Evolutionary conservation across 768 basidiomycete genomes (phyloP).

Genomic region (Bullera alba): DNA sequence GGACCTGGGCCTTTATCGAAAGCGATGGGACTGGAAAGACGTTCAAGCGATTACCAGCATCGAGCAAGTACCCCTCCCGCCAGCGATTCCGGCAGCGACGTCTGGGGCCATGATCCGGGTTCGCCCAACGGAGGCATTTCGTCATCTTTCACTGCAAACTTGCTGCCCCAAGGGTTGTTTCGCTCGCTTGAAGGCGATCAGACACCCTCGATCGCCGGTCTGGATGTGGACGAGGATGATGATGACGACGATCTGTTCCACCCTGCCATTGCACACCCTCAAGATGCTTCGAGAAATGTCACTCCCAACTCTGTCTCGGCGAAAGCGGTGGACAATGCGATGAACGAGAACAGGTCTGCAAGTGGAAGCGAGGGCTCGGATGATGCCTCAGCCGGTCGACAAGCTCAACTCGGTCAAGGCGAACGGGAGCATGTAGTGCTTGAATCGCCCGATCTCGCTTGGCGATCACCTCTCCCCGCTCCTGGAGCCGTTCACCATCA

Average conservation of each 20-base stretch:
- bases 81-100: constrained; percentile 31
- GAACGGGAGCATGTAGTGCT: not conserved
- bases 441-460: not conserved
- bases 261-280: not conserved
- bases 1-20: constrained; percentile 28
- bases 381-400: too few species aligned
- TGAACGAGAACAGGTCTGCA: not conserved
- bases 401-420: not conserved
- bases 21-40: not conserved
- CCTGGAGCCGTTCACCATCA: not conserved
- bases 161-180: constrained; percentile 45
- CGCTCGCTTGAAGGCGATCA: constrained; percentile 43
- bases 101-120: constrained; percentile 42
- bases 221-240: constrained; percentile 2
- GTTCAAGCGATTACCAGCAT: too few species aligned
- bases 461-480: not conserved
- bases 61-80: constrained; percentile 11
- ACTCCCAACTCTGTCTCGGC: not conserved
- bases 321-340: not conserved
- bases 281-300: not conserved
- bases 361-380: not conserved
- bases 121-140: constrained; percentile 45
- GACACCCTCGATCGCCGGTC: constrained; percentile 25
- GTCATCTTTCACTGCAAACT: constrained; percentile 44
- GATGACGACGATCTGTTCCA: not conserved